Percentiles rank a stretch among this genome's conserved stretches.
Conservation (phyloP, 768 basidiomycete species). For the Lentinula boryana region DNA sequence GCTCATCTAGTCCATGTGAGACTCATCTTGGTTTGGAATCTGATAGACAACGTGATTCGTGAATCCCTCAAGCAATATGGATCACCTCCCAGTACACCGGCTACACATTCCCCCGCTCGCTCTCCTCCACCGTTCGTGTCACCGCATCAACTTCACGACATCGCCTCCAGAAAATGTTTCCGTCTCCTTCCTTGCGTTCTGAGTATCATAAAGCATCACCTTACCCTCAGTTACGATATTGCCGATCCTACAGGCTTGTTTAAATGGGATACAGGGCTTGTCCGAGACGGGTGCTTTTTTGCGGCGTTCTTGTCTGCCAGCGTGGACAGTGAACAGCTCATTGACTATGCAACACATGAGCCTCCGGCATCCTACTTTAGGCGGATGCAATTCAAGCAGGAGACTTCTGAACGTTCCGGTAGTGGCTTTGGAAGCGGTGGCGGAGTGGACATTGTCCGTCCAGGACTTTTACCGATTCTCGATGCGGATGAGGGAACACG, state of each 20-base stretch:
- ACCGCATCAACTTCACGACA: constrained; percentile 38
- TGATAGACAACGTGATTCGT: constrained; percentile 75
- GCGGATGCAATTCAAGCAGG: constrained; percentile 28
- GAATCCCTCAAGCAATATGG: constrained; percentile 67
- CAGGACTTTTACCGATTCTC: constrained; percentile 7
- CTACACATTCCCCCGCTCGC: constrained; percentile 34
- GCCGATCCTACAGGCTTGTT: constrained; percentile 48
- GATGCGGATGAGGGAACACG: constrained; percentile 39
- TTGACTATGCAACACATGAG: constrained; percentile 5
- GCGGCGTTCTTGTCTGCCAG: constrained; percentile 74
- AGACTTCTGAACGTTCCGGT: constrained; percentile 22
- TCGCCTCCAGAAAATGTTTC: constrained; percentile 47
- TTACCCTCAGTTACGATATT: constrained; percentile 26
- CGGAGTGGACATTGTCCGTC: constrained; percentile 5
- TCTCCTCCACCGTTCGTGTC: constrained; percentile 41
- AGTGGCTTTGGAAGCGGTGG: constrained; percentile 13
- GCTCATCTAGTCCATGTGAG: not conserved
- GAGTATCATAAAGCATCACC: constrained; percentile 45
- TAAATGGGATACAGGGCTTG: constrained; percentile 78
- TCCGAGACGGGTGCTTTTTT: constrained; percentile 88
- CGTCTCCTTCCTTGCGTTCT: constrained; percentile 45
- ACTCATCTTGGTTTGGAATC: not conserved
- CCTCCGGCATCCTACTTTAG: constrained; percentile 15
- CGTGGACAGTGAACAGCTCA: constrained; percentile 40
- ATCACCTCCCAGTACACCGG: constrained; percentile 27